phyloP scores from a whole-genome alignment of 2,329 filamentous ascomycete species.

The Phaeophleospora eucalypticola region DNA sequence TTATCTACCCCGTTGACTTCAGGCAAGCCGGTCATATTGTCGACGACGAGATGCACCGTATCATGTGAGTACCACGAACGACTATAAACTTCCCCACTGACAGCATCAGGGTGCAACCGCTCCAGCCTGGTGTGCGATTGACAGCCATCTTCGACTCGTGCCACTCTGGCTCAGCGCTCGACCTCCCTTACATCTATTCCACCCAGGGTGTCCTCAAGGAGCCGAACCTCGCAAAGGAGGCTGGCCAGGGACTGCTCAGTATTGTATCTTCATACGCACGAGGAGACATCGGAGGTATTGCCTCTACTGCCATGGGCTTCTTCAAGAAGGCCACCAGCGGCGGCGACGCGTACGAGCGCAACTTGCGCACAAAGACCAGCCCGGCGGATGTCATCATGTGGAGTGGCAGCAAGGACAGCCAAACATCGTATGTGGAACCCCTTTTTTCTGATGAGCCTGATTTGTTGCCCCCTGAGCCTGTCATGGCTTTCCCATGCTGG shows the following conservation, averaged over 20 bases:
- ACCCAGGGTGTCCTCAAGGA: constrained; percentile 77
- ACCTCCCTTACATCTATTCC: constrained; percentile 75
- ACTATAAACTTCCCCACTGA: constrained; percentile 12
- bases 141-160: constrained; percentile 80
- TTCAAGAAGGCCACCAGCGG: constrained; percentile 83
- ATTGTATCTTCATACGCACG: constrained; percentile 74
- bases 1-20: constrained; percentile 81
- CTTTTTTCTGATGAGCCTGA: constrained; percentile 16
- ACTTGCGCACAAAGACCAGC: constrained; percentile 83
- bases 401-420: constrained; percentile 92
- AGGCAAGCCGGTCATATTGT: constrained; percentile 74
- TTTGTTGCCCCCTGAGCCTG: constrained; percentile 6
- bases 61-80: constrained; percentile 48
- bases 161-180: constrained; percentile 72
- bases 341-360: constrained; percentile 72
- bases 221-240: constrained; percentile 76
- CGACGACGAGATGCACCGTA: constrained; percentile 76
- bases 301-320: constrained; percentile 73
- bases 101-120: constrained; percentile 56
- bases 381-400: constrained; percentile 97
- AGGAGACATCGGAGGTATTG: constrained; percentile 78
- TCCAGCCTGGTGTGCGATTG: constrained; percentile 77
- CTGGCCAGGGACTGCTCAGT: constrained; percentile 65
- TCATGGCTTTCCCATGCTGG: constrained; percentile 3
- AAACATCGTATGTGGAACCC: constrained; percentile 71